Evolutionary conservation across 2,329 filamentous ascomycete species (phyloP), one percentile per base, ranked within the genome.

Genomic region (Colletotrichum horii): DNA sequence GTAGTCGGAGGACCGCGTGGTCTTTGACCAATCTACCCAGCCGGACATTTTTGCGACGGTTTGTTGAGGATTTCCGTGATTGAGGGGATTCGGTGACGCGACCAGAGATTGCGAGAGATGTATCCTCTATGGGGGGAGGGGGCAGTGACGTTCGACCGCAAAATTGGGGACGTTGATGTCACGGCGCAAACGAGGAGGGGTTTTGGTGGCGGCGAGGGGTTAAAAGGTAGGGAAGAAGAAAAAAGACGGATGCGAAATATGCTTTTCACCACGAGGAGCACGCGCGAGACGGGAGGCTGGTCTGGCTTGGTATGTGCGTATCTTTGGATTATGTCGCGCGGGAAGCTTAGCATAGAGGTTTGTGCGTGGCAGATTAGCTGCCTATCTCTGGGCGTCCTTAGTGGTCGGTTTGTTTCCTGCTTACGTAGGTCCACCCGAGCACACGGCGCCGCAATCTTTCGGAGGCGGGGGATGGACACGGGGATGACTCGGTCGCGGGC

Each of bases 1-100:
- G 80, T 92, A 91, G 84, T 90, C 85, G 80, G 86, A 87, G 75
- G 90, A 91, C 83, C 85, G 87, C 75, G 89, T 90, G 79, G 86
- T 91, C 86, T 92, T 92, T 79, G 86, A 86, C 85, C 87, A 89
- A 81, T 91, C 89, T 78, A 91, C 75, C 71, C 71, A 82, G 74
- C 74, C 74, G 32, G 74, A 38, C 74, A 76, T 76, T 6, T 55
- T 61, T 52, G 43, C 43, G 74, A 52, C 74, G 30, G 36, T 61
- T 58, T 30, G 32, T 67, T 24, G 15, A 36, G 8, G 34, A 4
- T 65, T 65, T 22, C 12, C n/a, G 71, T 12, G 62, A 24, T 58
- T 14, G 38, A 22, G 14, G 22, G 19, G 30, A 30, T n/a, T 12
- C 8, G 1, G 38, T n/a, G 6, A 48, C 15, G 58, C 43, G 71